Evolutionary conservation across 495 filamentous ascomycete species (phyloP), one percentile per base, ranked within the genome.

Genomic region (Talaromyces thailandensis): DNA sequence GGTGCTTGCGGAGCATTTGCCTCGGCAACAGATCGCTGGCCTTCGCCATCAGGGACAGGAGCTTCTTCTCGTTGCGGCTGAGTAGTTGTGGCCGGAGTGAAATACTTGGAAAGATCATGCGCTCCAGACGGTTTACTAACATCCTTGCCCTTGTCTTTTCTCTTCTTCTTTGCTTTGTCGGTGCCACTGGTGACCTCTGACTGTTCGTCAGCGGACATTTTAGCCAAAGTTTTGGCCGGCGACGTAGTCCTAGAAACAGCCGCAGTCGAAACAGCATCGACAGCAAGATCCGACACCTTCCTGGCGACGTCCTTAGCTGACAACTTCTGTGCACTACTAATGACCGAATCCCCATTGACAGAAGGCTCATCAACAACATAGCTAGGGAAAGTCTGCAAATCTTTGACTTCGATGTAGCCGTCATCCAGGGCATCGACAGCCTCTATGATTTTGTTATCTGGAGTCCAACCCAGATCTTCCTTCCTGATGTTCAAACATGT

Each of bases 391-490:
- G 71, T 80, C 65, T 69, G 76, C 32, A 88, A 75, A 23, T 82
- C 76, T 26, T 66, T 69, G 51, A 87, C 78, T 31, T 77, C 73
- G 63, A 87, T 82, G 12, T 77, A 66, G n/a, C 82, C 88, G 40
- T 82, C 81, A 45, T 87, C 80, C 52, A 88, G 75, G 18, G 90
- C 93, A 75, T 96, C 86, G 21, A 92, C 79, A 1, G 88, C 77
- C 62, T 84, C 72, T 43, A 96, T 77, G 59, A 92, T 88, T 73
- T 92, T 94, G 72, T 89, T 92, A 35, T 98, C 91, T 37, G 82
- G 76, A 61, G 83, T 86, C 92, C 91, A 97, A 4, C 95, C 94
- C 60, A 99, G 75, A 73, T 97, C 93, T 53, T 86, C 84, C 71
- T 90, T 88, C 71, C 87, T 93, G 67, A 99, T 84, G 67, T 82